phyloP scores from a whole-genome alignment of 306 rosid genomes.

The Rosa lucieae region DNA sequence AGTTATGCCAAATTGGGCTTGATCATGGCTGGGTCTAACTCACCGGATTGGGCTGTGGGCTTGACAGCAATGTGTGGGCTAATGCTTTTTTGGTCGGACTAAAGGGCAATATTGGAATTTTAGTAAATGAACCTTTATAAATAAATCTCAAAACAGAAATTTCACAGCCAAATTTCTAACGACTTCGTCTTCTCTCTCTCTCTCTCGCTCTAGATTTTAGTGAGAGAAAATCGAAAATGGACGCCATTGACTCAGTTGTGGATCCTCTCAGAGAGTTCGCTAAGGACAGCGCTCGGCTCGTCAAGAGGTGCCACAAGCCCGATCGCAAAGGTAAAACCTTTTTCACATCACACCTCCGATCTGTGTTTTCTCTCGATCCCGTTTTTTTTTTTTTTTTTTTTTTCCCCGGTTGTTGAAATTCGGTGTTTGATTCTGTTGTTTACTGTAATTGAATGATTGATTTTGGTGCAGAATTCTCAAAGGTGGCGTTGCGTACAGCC shows the following conservation, averaged over 20 bases:
- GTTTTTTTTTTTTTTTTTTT: neutral
- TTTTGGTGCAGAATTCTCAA: slow-evolving; percentile 52
- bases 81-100: too few relatives aligned
- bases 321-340: slow-evolving; percentile 60
- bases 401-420: neutral
- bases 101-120: neutral
- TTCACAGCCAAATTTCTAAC: neutral
- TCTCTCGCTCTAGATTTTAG: slow-evolving; percentile 1
- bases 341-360: neutral
- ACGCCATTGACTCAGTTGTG: slow-evolving; percentile 69
- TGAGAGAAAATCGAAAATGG: slow-evolving; percentile 36
- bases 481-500: slow-evolving; percentile 80
- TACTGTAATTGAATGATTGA: neutral
- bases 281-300: slow-evolving; percentile 73
- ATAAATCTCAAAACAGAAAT: neutral
- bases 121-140: rapidly evolving
- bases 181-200: neutral
- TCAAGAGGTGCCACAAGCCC: slow-evolving; percentile 74
- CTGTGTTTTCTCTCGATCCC: neutral
- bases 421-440: neutral
- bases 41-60: neutral
- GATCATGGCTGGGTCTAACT: too few relatives aligned
- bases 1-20: too few relatives aligned
- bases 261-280: slow-evolving; percentile 71
- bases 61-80: neutral